phyloP scores from a whole-genome alignment of 2,329 filamentous ascomycete genomes.

The Dothistroma septosporum region DNA sequence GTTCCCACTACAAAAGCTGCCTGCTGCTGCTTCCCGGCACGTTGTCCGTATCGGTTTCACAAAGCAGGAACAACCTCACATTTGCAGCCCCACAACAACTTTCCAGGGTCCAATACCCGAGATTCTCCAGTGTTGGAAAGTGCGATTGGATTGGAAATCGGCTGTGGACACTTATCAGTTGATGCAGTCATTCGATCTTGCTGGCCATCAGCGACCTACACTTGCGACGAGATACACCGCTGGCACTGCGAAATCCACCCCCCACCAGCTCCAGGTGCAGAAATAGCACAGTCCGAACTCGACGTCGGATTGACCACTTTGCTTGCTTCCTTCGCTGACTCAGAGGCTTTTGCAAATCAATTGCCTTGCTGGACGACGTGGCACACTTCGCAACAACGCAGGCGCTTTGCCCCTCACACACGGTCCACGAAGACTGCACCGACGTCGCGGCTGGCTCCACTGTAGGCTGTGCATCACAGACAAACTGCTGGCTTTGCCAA shows the following conservation, averaged over 20 bases:
- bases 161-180: not conserved
- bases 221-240: not conserved
- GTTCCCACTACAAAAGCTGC: no score
- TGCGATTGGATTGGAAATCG: not conserved
- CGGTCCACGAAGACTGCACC: not conserved
- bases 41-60: not conserved
- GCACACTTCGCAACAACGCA: no score
- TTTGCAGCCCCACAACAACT: not conserved
- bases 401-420: not conserved
- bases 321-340: not conserved
- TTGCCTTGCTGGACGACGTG: not conserved
- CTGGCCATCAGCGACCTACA: not conserved
- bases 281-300: not conserved
- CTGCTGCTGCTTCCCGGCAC: not conserved
- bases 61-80: conserved; percentile 2
- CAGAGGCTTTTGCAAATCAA: not conserved
- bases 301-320: not conserved
- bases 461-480: not conserved
- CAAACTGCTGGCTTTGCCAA: not conserved
- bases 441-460: conserved; percentile 3
- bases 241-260: not conserved
- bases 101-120: not conserved
- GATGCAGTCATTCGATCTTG: no score
- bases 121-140: not conserved
- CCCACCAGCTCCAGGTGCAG: not conserved